Percentiles rank a stretch among this genome's conserved stretches.
Conservation (phyloP, 768 basidiomycete species). For the Rossbeevera mucosa region DNA sequence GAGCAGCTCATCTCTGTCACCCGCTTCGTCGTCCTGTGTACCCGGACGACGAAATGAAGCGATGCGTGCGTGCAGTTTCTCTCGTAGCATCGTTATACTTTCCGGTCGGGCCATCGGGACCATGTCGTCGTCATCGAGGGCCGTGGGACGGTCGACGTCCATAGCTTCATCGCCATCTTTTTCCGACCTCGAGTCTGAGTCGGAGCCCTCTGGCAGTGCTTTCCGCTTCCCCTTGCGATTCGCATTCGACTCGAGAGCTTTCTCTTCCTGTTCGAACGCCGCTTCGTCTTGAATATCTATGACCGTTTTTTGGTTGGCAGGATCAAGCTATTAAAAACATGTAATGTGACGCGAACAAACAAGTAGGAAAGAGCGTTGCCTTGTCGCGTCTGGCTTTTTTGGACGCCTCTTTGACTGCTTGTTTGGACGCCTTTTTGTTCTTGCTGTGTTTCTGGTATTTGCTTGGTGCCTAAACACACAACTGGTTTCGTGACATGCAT, state of each 20-base stretch:
- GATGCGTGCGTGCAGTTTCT: constrained; percentile 74
- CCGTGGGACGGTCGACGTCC: constrained; percentile 31
- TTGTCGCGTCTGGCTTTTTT: constrained; percentile 89
- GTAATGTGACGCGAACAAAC: too few relatives aligned
- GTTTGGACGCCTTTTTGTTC: constrained; percentile 76
- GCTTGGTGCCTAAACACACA: constrained; percentile 36
- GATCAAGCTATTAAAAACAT: constrained; percentile 94
- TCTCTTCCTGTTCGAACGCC: constrained; percentile 22
- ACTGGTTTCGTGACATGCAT: not conserved
- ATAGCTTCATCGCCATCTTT: constrained; percentile 21
- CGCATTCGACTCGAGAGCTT: constrained; percentile 12
- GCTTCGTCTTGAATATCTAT: constrained; percentile 69
- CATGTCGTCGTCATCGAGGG: constrained; percentile 28
- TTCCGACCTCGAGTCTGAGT: constrained; percentile 20
- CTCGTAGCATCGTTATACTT: constrained; percentile 60
- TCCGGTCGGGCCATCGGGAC: constrained; percentile 63
- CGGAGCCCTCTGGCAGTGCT: constrained; percentile 24
- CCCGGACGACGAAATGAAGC: constrained; percentile 54
- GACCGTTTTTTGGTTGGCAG: constrained; percentile 77
- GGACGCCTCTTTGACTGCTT: constrained; percentile 82
- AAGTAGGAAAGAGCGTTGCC: constrained; percentile 36
- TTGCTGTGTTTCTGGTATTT: constrained; percentile 89
- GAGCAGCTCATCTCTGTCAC: constrained; percentile 74
- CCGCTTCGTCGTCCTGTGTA: constrained; percentile 37
- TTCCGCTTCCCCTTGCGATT: constrained; percentile 48